Percentiles rank a stretch among this genome's conserved stretches.
These are phyloP conservation scores for Beverwykella pulmonaria DNA, from an alignment of 495 filamentous ascomycete genomes.

Conservation along the genomic window DNA sequence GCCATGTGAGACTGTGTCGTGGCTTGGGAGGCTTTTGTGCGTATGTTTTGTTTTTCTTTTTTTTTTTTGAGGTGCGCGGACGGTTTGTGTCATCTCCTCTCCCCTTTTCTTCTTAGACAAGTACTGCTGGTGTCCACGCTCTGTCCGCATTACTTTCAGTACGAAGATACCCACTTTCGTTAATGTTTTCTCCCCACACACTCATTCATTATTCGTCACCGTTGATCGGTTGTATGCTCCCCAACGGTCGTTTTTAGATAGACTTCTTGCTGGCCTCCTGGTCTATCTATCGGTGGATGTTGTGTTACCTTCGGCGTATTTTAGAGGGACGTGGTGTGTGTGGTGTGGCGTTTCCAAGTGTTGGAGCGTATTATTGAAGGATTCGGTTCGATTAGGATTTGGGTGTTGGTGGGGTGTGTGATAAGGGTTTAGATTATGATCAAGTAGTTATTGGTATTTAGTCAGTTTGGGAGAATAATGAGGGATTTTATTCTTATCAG, in stretches of 20 bases:
- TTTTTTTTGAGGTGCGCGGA: no score
- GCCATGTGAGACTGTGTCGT: conserved; percentile 2
- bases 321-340: background rate
- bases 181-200: background rate
- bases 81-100: no score
- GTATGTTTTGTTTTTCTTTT: background rate
- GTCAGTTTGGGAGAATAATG: no score
- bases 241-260: background rate
- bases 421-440: no score
- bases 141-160: no score
- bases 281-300: conserved; percentile 5
- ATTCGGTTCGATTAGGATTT: no score
- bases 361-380: background rate
- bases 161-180: background rate
- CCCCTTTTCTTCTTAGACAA: no score
- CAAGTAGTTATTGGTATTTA: no score
- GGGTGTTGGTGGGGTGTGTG: no score
- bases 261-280: conserved; percentile 16
- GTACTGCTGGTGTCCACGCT: no score
- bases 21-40: background rate
- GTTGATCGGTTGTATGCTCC: background rate
- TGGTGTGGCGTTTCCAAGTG: background rate
- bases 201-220: conserved; percentile 1
- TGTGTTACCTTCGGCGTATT: background rate
- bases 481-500: no score